Percentiles rank a stretch among this genome's conserved stretches.
Evolutionary conservation across 73 alveolate genomes (phyloP).

Genomic region (Stentor coeruleus): DNA sequence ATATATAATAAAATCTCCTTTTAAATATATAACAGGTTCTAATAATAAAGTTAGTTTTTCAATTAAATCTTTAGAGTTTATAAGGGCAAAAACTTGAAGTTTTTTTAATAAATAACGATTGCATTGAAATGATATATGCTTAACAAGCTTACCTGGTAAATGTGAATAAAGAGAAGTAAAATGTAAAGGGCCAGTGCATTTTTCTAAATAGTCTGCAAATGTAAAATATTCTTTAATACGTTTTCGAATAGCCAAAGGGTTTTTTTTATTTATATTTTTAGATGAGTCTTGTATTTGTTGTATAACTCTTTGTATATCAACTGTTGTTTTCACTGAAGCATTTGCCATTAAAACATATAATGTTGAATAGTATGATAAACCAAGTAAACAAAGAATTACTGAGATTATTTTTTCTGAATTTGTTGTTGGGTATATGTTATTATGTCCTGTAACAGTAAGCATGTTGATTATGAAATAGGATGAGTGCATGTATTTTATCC

Average conservation of each 20-base stretch:
- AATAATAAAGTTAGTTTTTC: slow-evolving; percentile 18
- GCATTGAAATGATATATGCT: neutral
- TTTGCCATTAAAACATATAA: slow-evolving; percentile 57
- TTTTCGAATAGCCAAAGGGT: neutral
- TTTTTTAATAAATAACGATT: neutral
- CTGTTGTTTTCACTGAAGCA: neutral
- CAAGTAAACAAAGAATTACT: slow-evolving; percentile 38
- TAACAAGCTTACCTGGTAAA: slow-evolving; percentile 15
- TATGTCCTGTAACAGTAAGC: slow-evolving; percentile 45
- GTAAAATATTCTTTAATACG: neutral
- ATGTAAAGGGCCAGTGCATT: neutral
- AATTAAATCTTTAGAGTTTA: neutral
- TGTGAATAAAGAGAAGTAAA: neutral
- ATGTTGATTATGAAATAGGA: slow-evolving; percentile 45
- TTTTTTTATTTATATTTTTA: neutral
- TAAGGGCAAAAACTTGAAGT: neutral
- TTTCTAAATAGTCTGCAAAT: neutral
- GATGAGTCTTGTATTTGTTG: neutral
- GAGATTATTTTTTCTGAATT: slow-evolving; percentile 43
- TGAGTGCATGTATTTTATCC: slow-evolving; percentile 27
- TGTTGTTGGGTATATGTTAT: slow-evolving; percentile 40
- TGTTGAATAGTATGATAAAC: slow-evolving; percentile 51
- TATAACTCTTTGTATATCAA: neutral
- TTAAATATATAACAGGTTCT: slow-evolving; percentile 38
- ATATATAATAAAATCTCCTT: slow-evolving; percentile 54